Conservation (phyloP, 2,329 filamentous ascomycete genomes). For the Arthroderma sp. region DNA sequence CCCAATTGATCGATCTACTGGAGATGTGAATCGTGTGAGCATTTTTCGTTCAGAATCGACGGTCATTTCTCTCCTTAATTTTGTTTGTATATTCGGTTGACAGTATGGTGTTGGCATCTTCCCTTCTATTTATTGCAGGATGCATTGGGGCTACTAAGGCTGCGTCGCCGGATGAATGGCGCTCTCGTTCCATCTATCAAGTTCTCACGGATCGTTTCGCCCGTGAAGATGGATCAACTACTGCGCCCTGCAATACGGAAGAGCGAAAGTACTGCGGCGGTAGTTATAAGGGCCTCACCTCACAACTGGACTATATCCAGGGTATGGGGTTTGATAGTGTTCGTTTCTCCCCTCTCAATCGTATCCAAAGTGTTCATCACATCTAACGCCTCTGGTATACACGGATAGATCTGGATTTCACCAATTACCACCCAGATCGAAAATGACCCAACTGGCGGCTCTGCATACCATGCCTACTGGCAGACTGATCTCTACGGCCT, state of each 20-base stretch:
- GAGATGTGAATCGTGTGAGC: too few species aligned
- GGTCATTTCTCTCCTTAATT: too few species aligned
- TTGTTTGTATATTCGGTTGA: too few species aligned
- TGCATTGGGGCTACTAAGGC: conserved; percentile 5
- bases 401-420: conserved; percentile 23
- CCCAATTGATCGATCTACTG: too few species aligned
- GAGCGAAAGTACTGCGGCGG: conserved; percentile 36
- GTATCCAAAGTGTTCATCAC: conserved; percentile 15
- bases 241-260: conserved; percentile 18
- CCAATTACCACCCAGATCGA: conserved; percentile 30
- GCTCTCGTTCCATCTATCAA: conserved; percentile 31
- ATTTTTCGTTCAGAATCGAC: too few species aligned
- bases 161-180: conserved; percentile 23
- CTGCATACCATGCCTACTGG: conserved; percentile 40
- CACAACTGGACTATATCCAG: conserved; percentile 38
- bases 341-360: conserved; percentile 25
- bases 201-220: conserved; percentile 35
- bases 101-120: too few species aligned
- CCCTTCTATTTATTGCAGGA: too few species aligned
- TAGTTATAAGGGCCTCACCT: conserved; percentile 36
- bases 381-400: neutral
- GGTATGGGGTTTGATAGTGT: conserved; percentile 37
- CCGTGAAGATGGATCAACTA: conserved; percentile 25
- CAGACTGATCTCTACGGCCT: conserved; percentile 34
- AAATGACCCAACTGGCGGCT: conserved; percentile 22